Conservation (phyloP, 441 rosid species). For the Bruguiera hainesii region DNA sequence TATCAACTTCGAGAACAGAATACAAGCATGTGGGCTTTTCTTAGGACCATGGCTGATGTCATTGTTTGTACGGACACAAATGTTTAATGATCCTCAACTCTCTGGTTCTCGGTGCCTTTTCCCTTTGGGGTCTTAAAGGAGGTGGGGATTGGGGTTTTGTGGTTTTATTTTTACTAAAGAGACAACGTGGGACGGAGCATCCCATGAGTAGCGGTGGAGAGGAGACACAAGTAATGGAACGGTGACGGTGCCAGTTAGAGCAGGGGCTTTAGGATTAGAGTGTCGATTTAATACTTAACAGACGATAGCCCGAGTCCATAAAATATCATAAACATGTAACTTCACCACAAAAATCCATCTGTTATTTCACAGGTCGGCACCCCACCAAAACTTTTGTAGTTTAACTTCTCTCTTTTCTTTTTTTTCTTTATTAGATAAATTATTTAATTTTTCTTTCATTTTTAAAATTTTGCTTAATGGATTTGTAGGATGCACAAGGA, state of each 20-base stretch:
- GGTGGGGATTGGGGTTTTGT: too few species aligned
- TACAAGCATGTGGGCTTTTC: too few species aligned
- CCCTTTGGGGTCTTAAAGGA: neutral
- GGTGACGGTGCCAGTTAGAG: neutral
- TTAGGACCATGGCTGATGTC: constrained; percentile 24
- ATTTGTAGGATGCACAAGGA: too few species aligned
- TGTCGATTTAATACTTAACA: too few species aligned
- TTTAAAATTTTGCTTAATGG: too few species aligned
- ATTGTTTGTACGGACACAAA: neutral
- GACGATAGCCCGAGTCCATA: neutral
- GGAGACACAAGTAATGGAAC: constrained; percentile 17
- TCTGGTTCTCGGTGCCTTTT: neutral
- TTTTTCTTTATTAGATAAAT: too few species aligned
- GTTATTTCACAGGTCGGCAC: too few species aligned
- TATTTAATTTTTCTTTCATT: too few species aligned
- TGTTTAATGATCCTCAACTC: too few species aligned
- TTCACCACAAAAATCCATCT: neutral
- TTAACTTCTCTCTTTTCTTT: too few species aligned
- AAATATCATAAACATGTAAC: neutral
- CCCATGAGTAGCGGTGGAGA: constrained; percentile 2
- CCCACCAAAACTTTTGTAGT: too few species aligned
- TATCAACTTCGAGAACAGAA: constrained; percentile 19
- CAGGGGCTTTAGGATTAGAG: neutral
- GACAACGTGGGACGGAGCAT: neutral
- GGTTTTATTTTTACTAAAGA: neutral